A percentile compares a stretch with the other conserved stretches of the same genome.
Conservation (phyloP, 2,329 filamentous ascomycete genomes). For the Zymoseptoria passerinii region DNA sequence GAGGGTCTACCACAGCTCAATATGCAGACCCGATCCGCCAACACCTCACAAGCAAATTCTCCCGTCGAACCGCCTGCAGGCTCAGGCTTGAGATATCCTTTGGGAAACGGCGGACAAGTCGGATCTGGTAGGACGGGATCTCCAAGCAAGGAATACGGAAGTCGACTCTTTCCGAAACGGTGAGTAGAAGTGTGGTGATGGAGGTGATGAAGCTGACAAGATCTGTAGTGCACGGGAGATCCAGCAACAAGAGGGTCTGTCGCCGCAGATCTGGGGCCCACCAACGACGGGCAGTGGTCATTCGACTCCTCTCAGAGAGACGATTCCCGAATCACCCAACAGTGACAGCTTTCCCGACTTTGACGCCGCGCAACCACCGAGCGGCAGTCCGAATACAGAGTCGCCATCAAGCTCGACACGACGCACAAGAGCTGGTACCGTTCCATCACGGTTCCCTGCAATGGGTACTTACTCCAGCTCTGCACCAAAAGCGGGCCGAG, state of each 20-base stretch:
- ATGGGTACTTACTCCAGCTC: slow-evolving; percentile 50
- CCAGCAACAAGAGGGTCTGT: slow-evolving; percentile 86
- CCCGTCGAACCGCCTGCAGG: slow-evolving; percentile 65
- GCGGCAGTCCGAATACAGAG: slow-evolving; percentile 17
- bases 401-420: slow-evolving; percentile 37
- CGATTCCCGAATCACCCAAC: slow-evolving; percentile 91
- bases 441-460: slow-evolving; percentile 89
- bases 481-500: slow-evolving; percentile 67
- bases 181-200: slow-evolving; percentile 40
- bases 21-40: slow-evolving; percentile 62
- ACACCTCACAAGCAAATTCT: slow-evolving; percentile 71
- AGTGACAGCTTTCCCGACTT: slow-evolving; percentile 90
- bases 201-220: slow-evolving; percentile 5
- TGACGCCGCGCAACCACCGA: slow-evolving; percentile 34
- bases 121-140: slow-evolving; percentile 68
- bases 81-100: slow-evolving; percentile 60
- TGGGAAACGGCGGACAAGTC: slow-evolving; percentile 53
- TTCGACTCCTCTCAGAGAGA: slow-evolving; percentile 91
- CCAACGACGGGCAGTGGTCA: slow-evolving; percentile 93
- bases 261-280: slow-evolving; percentile 73
- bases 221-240: slow-evolving; percentile 76
- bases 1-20: slow-evolving; percentile 67
- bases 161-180: slow-evolving; percentile 85
- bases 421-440: slow-evolving; percentile 81
- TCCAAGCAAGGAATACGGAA: slow-evolving; percentile 85